A percentile compares a stretch with the other conserved stretches of the same genome.
Conservation (phyloP, 768 basidiomycete species). For the Tulasnella sp. region DNA sequence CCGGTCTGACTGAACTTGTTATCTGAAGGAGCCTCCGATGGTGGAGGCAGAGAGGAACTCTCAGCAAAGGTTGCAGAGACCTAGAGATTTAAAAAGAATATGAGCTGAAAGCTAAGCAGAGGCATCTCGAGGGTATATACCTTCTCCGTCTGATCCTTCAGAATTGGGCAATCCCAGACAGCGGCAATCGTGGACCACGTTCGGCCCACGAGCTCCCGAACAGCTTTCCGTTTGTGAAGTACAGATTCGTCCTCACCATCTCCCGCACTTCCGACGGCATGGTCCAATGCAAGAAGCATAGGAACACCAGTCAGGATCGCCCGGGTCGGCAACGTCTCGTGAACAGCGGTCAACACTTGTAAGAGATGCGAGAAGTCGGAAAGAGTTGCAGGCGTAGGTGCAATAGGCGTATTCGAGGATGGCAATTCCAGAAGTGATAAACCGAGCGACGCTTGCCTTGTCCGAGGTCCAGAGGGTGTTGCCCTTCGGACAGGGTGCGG, state of each 20-base stretch:
- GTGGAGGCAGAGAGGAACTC: not conserved
- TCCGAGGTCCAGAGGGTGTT: conserved; percentile 23
- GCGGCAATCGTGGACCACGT: conserved; percentile 71
- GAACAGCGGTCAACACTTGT: conserved; percentile 65
- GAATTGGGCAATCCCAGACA: conserved; percentile 63
- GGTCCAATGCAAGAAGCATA: conserved; percentile 79
- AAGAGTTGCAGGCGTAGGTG: conserved; percentile 57
- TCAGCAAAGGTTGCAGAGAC: not conserved
- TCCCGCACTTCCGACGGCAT: conserved; percentile 49
- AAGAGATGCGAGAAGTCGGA: conserved; percentile 77
- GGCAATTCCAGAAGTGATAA: conserved; percentile 37
- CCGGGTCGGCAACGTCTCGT: conserved; percentile 72
- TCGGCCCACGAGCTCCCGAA: conserved; percentile 65
- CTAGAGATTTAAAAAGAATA: not conserved
- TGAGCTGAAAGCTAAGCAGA: not conserved
- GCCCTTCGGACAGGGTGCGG: not conserved
- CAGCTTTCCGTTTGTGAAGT: conserved; percentile 53
- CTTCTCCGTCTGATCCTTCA: conserved; percentile 48
- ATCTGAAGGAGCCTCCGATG: conserved; percentile 9
- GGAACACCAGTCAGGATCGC: conserved; percentile 78
- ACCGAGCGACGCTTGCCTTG: conserved; percentile 33
- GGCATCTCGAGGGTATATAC: not conserved
- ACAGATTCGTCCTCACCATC: conserved; percentile 49
- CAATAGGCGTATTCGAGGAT: conserved; percentile 34
- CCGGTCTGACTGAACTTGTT: conserved; percentile 29